phyloP scores from a whole-genome alignment of 2,329 filamentous ascomycete species.

The Lasiodiplodia hormozganensis region DNA sequence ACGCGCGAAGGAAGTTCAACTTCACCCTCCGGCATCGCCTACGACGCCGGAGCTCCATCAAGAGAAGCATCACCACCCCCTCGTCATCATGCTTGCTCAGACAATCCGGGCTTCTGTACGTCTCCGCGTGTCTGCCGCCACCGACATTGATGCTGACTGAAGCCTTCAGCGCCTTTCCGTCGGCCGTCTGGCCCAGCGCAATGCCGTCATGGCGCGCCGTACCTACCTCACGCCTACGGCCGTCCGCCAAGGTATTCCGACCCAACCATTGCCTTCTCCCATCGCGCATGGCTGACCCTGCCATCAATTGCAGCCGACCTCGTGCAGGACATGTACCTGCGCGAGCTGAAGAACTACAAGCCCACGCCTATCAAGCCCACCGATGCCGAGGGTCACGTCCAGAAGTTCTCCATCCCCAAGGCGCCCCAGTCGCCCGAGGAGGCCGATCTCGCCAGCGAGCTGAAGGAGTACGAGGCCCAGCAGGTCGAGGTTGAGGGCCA shows the following conservation, averaged over 20 bases:
- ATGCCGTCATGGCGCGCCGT: slow-evolving; percentile 63
- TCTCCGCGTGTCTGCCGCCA: background rate
- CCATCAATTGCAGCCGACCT: slow-evolving; percentile 76
- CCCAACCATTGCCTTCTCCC: background rate
- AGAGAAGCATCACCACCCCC: slow-evolving; percentile 36
- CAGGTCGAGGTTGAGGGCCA: slow-evolving; percentile 93
- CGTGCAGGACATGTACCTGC: slow-evolving; percentile 96
- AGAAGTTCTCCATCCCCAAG: slow-evolving; percentile 82
- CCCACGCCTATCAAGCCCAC: slow-evolving; percentile 79
- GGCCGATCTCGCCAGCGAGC: slow-evolving; percentile 85
- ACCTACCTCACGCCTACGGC: slow-evolving; percentile 69
- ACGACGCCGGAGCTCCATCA: slow-evolving; percentile 32
- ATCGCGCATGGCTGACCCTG: slow-evolving; percentile 32
- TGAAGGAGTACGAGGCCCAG: slow-evolving; percentile 94
- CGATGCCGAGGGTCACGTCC: slow-evolving; percentile 89
- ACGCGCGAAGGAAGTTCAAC: slow-evolving; percentile 28
- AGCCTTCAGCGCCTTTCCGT: slow-evolving; percentile 64
- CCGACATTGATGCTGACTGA: slow-evolving; percentile 23
- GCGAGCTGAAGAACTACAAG: slow-evolving; percentile 97
- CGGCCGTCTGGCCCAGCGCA: slow-evolving; percentile 65
- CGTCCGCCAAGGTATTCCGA: slow-evolving; percentile 64
- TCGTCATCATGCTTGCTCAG: slow-evolving; percentile 63
- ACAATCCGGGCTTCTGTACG: slow-evolving; percentile 68
- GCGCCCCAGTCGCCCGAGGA: slow-evolving; percentile 91
- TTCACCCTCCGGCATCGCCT: slow-evolving; percentile 28